A percentile compares a stretch with the other conserved stretches of the same genome.
Evolutionary conservation across 176 grass and related monocot genomes (phyloP).

Genomic region (Bolboschoenus planiculmis): DNA sequence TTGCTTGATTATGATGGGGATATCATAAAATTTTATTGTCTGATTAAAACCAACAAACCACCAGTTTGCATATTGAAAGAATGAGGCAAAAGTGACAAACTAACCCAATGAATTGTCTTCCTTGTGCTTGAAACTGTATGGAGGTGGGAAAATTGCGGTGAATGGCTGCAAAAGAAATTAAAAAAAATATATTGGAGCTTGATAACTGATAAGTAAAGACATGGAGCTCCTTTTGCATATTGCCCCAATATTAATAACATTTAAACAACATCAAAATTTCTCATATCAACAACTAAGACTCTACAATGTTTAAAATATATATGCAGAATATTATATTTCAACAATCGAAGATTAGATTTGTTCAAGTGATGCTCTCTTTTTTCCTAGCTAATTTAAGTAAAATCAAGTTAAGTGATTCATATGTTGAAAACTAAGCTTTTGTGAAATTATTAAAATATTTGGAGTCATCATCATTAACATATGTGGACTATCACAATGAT

Average conservation of each 20-base stretch:
- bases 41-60: neutral
- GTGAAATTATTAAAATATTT: neutral
- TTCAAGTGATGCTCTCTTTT: neutral
- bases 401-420: neutral
- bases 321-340: neutral
- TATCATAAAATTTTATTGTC: neutral
- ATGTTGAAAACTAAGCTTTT: neutral
- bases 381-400: neutral
- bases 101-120: constrained; percentile 72
- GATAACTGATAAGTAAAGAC: neutral
- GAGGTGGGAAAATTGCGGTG: constrained; percentile 64
- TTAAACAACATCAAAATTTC: neutral
- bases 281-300: neutral
- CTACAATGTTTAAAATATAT: neutral
- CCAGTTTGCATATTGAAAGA: neutral
- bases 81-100: neutral
- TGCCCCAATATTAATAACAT: neutral
- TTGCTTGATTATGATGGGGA: neutral
- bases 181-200: neutral
- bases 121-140: constrained; percentile 44
- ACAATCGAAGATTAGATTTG: neutral
- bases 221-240: neutral
- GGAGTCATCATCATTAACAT: neutral
- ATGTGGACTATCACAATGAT: neutral
- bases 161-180: constrained; percentile 42